Evolutionary conservation across 2,329 filamentous ascomycete species (phyloP), one percentile per base, ranked within the genome.

Genomic region (Herpotrichia juniperi): DNA sequence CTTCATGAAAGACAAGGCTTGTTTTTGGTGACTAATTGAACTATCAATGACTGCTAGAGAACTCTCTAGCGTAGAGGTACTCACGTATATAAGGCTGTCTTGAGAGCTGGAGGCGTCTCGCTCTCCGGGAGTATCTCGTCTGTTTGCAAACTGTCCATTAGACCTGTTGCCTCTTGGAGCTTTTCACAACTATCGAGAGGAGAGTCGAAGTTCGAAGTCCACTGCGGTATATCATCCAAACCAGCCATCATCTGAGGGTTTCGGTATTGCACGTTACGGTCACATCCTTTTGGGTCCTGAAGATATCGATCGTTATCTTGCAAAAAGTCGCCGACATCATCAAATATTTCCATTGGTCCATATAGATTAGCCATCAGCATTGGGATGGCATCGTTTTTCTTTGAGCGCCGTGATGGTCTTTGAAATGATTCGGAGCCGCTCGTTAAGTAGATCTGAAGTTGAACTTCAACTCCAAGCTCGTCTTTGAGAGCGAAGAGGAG

Each of bases 231-330:
- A 16, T 43, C 28, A 17, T 46, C 43, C 9, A 30, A 24, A 22
- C 8, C 16, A 4, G 43, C 14, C 9, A 46, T 14, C 9, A 21
- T n/a, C 11, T 47, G 45, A 17, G 45, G 45, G 26, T 47, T 47
- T 19, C 14, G 21, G 25, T 47, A 39, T 35, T 10, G 45, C 10
- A 47, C 32, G 21, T 47, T 47, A 5, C 21, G 11, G 24, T 37
- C 45, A 26, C 45, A 39, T 16, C 32, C 30, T 17, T n/a, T 30
- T 7, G 45, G 45, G 24, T 37, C 31, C 16, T 47, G 45, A 17
- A 47, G 24, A 19, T 47, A 47, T 11, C n/a, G 34, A 9, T 40
- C 14, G n/a, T 25, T 16, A 12, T 47, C 34, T 25, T 37, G 31
- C 9, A 40, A 17, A 21, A 47, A 39, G 5, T 47, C 21, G 7